Percentiles rank a stretch among this genome's conserved stretches.
phyloP scores from a whole-genome alignment of 352 stramenopile species.

The Poterioochromonas sp. region DNA sequence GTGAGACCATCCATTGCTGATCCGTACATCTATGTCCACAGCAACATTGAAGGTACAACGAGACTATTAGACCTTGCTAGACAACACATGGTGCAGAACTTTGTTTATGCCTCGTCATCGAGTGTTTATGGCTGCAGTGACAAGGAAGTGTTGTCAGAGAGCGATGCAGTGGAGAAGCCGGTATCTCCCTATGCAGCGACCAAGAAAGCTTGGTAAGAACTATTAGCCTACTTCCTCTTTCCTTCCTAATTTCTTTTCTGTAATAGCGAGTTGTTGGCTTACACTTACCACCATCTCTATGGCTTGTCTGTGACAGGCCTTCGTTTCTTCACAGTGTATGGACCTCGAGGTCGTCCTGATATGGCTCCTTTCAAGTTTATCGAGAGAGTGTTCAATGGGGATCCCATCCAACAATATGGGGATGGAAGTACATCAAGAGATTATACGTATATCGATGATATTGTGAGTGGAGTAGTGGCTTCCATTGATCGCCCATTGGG shows the following conservation, averaged over 20 bases:
- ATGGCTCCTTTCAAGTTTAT: constrained; percentile 96
- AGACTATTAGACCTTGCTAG: constrained; percentile 79
- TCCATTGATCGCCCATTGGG: constrained; percentile 62
- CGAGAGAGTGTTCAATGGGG: constrained; percentile 74
- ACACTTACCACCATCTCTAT: constrained; percentile 95
- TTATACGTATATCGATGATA: constrained; percentile 97
- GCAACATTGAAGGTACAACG: constrained; percentile 86
- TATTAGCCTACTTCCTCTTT: no score
- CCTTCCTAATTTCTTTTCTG: constrained; percentile 38
- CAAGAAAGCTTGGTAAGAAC: constrained; percentile 71
- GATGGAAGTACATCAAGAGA: constrained; percentile 84
- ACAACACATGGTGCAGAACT: constrained; percentile 76
- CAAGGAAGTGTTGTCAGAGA: constrained; percentile 55
- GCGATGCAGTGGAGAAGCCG: constrained; percentile 79
- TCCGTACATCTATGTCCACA: constrained; percentile 93
- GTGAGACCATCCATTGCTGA: constrained; percentile 93
- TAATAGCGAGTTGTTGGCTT: constrained; percentile 78
- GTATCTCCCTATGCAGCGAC: constrained; percentile 91
- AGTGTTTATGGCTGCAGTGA: constrained; percentile 87
- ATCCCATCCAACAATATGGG: constrained; percentile 90
- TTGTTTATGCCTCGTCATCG: constrained; percentile 88
- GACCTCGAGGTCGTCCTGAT: constrained; percentile 81
- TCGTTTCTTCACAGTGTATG: constrained; percentile 98
- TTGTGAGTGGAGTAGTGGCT: constrained; percentile 83
- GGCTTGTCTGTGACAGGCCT: constrained; percentile 82